Conservation (phyloP, 2,329 filamentous ascomycete genomes). For the Pleomassaria siparia region DNA sequence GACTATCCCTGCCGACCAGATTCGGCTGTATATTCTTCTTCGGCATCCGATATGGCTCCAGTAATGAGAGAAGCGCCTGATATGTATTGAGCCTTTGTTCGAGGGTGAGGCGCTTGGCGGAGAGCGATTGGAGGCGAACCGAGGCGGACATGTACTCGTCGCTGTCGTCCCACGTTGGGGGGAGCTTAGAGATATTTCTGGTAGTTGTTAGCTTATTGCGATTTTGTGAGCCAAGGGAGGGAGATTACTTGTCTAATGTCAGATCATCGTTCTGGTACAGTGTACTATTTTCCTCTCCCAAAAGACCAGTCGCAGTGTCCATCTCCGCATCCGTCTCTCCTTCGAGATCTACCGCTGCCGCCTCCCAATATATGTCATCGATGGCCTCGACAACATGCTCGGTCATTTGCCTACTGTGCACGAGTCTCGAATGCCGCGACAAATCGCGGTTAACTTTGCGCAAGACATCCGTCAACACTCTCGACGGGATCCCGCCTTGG, state of each 20-base stretch:
- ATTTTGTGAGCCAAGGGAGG: not conserved
- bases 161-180: constrained; percentile 30
- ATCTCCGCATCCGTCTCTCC: constrained; percentile 18
- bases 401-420: constrained; percentile 68
- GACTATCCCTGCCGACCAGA: constrained; percentile 64
- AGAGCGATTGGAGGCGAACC: constrained; percentile 50
- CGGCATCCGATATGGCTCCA: constrained; percentile 57
- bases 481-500: constrained; percentile 49
- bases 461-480: constrained; percentile 53
- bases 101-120: constrained; percentile 52
- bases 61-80: constrained; percentile 50
- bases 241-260: constrained; percentile 30
- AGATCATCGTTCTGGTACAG: constrained; percentile 34
- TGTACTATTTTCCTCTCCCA: constrained; percentile 42
- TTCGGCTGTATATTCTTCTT: constrained; percentile 61
- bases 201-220: not conserved
- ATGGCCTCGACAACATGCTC: constrained; percentile 74
- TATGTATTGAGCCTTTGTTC: constrained; percentile 52
- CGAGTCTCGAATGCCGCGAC: constrained; percentile 65
- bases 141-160: constrained; percentile 44
- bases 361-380: constrained; percentile 62
- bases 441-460: constrained; percentile 64
- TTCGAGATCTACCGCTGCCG: constrained; percentile 36
- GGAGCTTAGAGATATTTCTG: constrained; percentile 35
- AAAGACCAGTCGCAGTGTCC: constrained; percentile 33